A percentile compares a stretch with the other conserved stretches of the same genome.
Conservation (phyloP, 2,329 filamentous ascomycete genomes). For the Mollisia scopiformis region DNA sequence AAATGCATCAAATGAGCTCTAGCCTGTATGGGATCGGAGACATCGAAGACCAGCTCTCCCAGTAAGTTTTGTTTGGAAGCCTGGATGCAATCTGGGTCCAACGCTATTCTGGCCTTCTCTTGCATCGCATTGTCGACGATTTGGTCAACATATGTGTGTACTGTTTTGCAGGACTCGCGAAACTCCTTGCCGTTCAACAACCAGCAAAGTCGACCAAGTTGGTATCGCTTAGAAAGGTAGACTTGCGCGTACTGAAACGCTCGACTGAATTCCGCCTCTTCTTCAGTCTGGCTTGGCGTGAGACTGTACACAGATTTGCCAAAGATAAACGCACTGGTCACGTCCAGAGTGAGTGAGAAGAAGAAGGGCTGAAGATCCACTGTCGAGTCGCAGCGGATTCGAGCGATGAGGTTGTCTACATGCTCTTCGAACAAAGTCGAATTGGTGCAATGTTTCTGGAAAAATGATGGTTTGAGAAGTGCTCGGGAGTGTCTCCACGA, state of each 20-base stretch:
- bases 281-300: conserved; percentile 29
- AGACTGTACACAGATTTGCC: conserved; percentile 14
- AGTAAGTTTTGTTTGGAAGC: conserved; percentile 45
- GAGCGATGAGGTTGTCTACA: conserved; percentile 56
- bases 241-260: conserved; percentile 41
- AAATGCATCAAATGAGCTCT: conserved; percentile 38
- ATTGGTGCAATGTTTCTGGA: conserved; percentile 48
- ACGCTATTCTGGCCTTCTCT: conserved; percentile 1
- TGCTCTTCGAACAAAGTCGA: conserved; percentile 62
- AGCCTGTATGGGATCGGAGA: conserved; percentile 41
- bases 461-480: conserved; percentile 55
- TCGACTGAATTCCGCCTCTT: conserved; percentile 36
- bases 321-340: conserved; percentile 31
- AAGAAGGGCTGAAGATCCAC: conserved; percentile 65
- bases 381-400: conserved; percentile 52
- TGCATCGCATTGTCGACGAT: conserved; percentile 31
- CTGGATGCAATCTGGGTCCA: conserved; percentile 47
- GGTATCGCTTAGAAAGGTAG: conserved; percentile 36
- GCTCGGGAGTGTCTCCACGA: conserved; percentile 55
- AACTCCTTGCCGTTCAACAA: conserved; percentile 21
- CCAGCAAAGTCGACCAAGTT: conserved; percentile 21
- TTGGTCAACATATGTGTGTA: conserved; percentile 22
- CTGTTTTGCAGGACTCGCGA: conserved; percentile 23
- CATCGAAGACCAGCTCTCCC: conserved; percentile 28
- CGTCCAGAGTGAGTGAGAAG: conserved; percentile 66